Conservation (phyloP, 2,329 filamentous ascomycete genomes). For the Pseudogymnoascus sp. region DNA sequence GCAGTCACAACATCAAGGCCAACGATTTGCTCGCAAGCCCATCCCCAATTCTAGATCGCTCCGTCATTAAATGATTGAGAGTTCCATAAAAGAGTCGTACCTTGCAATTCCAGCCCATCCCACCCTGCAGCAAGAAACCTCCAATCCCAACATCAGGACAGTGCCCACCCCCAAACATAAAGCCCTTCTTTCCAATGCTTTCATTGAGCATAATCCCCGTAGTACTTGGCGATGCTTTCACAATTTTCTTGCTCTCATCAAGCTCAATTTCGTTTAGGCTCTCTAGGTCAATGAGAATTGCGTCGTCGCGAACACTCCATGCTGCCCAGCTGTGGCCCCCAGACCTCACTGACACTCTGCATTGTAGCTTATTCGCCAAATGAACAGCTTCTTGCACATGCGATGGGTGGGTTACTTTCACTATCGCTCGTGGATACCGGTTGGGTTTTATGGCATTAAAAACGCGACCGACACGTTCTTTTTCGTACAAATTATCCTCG, state of each 20-base stretch:
- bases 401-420: constrained; percentile 30
- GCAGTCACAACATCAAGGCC: constrained; percentile 24
- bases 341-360: constrained; percentile 39
- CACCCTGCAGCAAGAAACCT: constrained; percentile 48
- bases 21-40: constrained; percentile 35
- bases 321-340: constrained; percentile 44
- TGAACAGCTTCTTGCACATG: constrained; percentile 34
- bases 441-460: constrained; percentile 38
- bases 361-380: constrained; percentile 30
- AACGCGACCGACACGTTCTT: constrained; percentile 34
- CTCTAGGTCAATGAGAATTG: constrained; percentile 37
- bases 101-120: constrained; percentile 52
- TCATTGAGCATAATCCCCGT: constrained; percentile 39
- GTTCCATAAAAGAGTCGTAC: constrained; percentile 25
- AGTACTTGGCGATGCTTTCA: constrained; percentile 39
- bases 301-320: constrained; percentile 42
- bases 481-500: constrained; percentile 26
- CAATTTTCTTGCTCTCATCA: constrained; percentile 33
- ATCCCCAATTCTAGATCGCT: constrained; percentile 42
- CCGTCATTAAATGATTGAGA: not conserved
- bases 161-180: constrained; percentile 47
- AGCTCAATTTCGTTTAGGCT: constrained; percentile 32
- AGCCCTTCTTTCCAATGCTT: constrained; percentile 31
- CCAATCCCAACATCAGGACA: constrained; percentile 51
- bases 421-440: constrained; percentile 35